These are phyloP conservation scores for Thalassiosira exigua DNA, from an alignment of 352 stramenopile genomes.

Conservation along the genomic window DNA sequence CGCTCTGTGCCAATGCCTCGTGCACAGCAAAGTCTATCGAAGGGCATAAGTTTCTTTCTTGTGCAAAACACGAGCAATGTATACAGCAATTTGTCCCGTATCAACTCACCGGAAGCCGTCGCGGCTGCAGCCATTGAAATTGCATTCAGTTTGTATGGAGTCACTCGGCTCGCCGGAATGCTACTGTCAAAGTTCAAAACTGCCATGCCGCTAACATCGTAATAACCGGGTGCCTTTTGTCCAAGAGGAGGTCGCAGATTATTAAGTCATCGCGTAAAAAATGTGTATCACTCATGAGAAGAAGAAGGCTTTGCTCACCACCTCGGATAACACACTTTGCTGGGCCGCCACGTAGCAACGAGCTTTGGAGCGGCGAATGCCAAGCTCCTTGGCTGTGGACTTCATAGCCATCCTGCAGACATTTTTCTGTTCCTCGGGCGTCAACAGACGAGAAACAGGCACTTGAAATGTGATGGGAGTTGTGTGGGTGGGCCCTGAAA, in stretches of 20 bases:
- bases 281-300: too few relatives aligned
- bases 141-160: background rate
- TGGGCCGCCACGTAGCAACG: conserved; percentile 47
- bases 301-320: too few relatives aligned
- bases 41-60: too few relatives aligned
- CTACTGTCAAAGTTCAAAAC: conserved; percentile 49
- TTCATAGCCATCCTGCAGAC: conserved; percentile 49
- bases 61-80: background rate
- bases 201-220: conserved; percentile 36
- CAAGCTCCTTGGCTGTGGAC: conserved; percentile 30
- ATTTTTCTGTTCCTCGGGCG: conserved; percentile 57
- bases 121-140: conserved; percentile 13
- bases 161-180: background rate
- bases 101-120: conserved; percentile 29
- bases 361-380: conserved; percentile 26
- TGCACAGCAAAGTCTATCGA: conserved; percentile 46
- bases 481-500: conserved; percentile 3
- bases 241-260: too few relatives aligned
- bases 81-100: background rate
- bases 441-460: conserved; percentile 38
- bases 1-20: conserved; percentile 39
- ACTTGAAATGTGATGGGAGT: conserved; percentile 44
- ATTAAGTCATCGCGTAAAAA: too few relatives aligned
- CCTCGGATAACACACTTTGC: conserved; percentile 29
- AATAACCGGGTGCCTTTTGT: conserved; percentile 30